Evolutionary conservation across 2,329 filamentous ascomycete species (phyloP).

Genomic region (Colletotrichum sublineola): DNA sequence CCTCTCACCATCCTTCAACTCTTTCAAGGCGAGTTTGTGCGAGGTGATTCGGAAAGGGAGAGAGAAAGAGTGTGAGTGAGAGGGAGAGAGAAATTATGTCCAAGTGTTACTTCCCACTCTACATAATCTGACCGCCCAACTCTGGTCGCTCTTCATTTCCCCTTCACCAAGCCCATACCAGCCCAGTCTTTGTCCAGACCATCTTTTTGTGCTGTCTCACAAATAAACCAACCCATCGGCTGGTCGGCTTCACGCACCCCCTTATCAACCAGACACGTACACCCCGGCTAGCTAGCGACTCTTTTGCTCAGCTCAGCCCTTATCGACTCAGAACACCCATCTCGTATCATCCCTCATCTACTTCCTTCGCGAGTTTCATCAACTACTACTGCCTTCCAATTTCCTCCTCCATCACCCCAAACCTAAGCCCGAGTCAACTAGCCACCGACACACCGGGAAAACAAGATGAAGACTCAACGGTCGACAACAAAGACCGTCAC

Average conservation of each 20-base stretch:
- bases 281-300: slow-evolving; percentile 14
- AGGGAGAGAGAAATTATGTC: not conserved
- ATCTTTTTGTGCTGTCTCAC: slow-evolving; percentile 39
- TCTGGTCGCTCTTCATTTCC: slow-evolving; percentile 41
- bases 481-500: slow-evolving; percentile 49
- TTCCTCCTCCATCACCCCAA: not conserved
- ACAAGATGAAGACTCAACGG: slow-evolving; percentile 50
- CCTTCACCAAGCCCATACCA: slow-evolving; percentile 37
- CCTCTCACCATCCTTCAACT: not conserved
- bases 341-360: slow-evolving; percentile 16
- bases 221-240: slow-evolving; percentile 38
- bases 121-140: slow-evolving; percentile 25
- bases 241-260: slow-evolving; percentile 34
- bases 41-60: slow-evolving; percentile 6
- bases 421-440: not conserved
- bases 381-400: not conserved
- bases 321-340: slow-evolving; percentile 12
- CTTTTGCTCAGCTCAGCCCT: slow-evolving; percentile 24
- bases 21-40: not conserved
- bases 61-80: too few relatives aligned
- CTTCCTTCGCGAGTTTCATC: not conserved
- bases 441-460: slow-evolving; percentile 43
- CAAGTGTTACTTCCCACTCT: slow-evolving; percentile 22
- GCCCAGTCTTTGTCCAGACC: slow-evolving; percentile 35
- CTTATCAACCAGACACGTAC: slow-evolving; percentile 37